Percentiles rank a stretch among this genome's conserved stretches.
Evolutionary conservation across 805 yeast species (phyloP).

Genomic region (Hemisphaericaspora nanyangensis): DNA sequence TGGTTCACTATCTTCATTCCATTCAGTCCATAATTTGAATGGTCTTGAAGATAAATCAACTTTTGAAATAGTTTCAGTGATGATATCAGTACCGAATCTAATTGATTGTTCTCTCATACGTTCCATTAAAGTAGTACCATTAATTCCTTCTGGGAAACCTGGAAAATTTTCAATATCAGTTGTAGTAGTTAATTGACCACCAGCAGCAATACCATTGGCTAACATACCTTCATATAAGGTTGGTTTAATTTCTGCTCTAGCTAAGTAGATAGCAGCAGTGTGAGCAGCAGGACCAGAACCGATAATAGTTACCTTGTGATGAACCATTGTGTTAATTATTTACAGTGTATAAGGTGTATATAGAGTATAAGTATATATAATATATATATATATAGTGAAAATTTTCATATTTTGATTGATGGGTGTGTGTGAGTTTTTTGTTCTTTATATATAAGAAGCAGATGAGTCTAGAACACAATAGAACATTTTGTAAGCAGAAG

Average conservation of each 20-base stretch:
- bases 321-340: conserved; percentile 55
- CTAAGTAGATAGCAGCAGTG: conserved; percentile 95
- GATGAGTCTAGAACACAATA: no score
- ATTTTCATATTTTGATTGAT: no score
- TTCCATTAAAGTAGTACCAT: conserved; percentile 88
- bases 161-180: conserved; percentile 99
- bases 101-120: conserved; percentile 85
- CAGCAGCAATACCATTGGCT: conserved; percentile 98
- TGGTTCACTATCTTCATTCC: conserved; percentile 88
- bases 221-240: conserved; percentile 91
- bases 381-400: no score
- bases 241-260: conserved; percentile 96
- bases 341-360: no score
- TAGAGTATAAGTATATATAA: no score
- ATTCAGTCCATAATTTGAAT: conserved; percentile 96
- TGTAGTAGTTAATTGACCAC: conserved; percentile 98
- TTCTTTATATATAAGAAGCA: no score
- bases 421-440: no score
- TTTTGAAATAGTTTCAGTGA: conserved; percentile 93
- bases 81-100: conserved; percentile 87
- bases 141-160: conserved; percentile 92
- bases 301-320: conserved; percentile 78
- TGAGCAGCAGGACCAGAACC: conserved; percentile 99
- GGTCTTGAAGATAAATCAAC: conserved; percentile 86
- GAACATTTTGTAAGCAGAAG: no score